Percentiles rank a stretch among this genome's conserved stretches.
Conservation (phyloP, 2,329 filamentous ascomycete species). For the Calycina herbarum region DNA sequence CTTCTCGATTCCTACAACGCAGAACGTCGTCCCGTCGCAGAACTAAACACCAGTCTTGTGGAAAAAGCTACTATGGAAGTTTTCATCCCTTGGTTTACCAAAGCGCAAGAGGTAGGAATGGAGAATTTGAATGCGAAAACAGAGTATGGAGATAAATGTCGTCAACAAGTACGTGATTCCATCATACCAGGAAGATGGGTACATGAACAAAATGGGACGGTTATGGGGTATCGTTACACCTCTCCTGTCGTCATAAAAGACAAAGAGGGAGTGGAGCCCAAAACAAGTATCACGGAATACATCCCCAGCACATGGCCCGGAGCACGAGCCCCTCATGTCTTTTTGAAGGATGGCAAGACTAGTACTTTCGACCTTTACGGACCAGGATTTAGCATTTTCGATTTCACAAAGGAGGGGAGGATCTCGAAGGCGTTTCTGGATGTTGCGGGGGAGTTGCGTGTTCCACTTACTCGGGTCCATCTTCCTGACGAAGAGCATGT, state of each 20-base stretch:
- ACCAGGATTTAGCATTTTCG: background rate
- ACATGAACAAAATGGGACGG: background rate
- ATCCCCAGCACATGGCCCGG: background rate
- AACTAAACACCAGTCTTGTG: background rate
- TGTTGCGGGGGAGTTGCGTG: background rate
- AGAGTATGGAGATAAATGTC: background rate
- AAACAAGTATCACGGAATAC: background rate
- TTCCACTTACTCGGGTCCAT: background rate
- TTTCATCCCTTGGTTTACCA: background rate
- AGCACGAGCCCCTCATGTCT: background rate
- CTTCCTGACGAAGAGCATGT: background rate
- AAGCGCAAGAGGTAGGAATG: background rate
- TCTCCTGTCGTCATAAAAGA: background rate
- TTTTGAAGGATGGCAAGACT: background rate
- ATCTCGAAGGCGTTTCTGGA: background rate
- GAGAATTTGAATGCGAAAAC: background rate
- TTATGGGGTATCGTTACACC: background rate
- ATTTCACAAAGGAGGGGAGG: background rate
- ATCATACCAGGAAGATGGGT: background rate
- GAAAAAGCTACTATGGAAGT: background rate
- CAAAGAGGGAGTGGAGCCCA: background rate
- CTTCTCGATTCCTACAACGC: background rate
- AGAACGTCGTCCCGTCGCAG: background rate
- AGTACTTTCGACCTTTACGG: background rate
- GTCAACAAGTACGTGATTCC: background rate